Evolutionary conservation across 257 asterid genomes (phyloP), one percentile per base, ranked within the genome.

Genomic region (Craterostigma plantagineum): DNA sequence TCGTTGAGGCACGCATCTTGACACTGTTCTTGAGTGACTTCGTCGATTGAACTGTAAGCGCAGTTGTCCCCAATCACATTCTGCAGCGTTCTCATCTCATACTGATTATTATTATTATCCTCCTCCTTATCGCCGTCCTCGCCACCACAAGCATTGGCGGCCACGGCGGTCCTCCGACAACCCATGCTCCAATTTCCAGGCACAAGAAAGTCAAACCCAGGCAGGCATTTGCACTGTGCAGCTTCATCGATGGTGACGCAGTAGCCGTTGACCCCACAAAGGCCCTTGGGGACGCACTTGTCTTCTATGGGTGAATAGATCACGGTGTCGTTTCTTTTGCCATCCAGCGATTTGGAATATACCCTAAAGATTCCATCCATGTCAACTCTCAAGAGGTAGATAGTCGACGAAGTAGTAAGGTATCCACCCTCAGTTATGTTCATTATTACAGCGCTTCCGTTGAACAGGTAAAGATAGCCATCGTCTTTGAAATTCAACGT

Each of bases 241-340:
- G 2, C 45, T 0, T 10, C 15, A 51, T 53, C 75, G 41, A 38
- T 35, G 9, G 4, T 35, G 18, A 44, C 35, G 44, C 79, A 73
- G 42, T 11, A 76, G 39, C 70, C 45, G 17, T 73, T 73, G 16
- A 64, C 18, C 41, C 91, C 80, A 41, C 91, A 77, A 10, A 49
- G 3, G 9, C 84, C 83, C 44, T 30, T 56, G 1, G 82, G 77
- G 14, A 0, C 41, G 34, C 90, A 76, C 38, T 18, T 16, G 15
- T 67, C 55, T 0, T 11, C 0, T 4, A 67, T 36, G 41, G 57
- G 12, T 2, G 53, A 6, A 69, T 60, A 70, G 8, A 12, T 17
- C 1, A 4, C 8, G 0, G 45, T 45, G 75, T 69, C 61, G 10
- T 51, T n/a, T n/a, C n/a, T n/a, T n/a, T n/a, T n/a, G n/a, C n/a